Base-by-base conservation (phyloP, 2,329 filamentous ascomycete genomes). In the Cercospora brassicicola region DNA sequence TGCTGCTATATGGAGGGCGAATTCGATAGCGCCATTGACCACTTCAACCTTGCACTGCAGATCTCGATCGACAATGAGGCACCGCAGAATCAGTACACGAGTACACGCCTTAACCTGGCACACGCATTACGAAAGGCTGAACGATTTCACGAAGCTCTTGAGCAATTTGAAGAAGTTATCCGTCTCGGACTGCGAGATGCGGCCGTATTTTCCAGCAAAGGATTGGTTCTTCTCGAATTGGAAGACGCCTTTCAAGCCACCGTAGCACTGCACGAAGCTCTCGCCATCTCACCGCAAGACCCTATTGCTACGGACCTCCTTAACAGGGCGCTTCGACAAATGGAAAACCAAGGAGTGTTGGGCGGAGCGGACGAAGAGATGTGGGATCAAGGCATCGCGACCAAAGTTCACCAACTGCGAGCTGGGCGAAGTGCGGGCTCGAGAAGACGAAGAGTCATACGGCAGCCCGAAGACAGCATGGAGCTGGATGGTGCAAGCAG, bases 1-100 rank as follows among this genome's bases (percentile, higher is more conserved):
- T 93, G 97, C n/a, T 90, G 93, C 72, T 99, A 97, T 77, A 93
- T 98, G 78, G 93, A 97, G 78, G 89, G 92, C 73, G 87, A 91
- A 61, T 87, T 93, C 6, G 85, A 88, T 67, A 89, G 91, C 26
- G 93, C 95, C 0, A 88, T 92, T 9, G 85, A 88, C 31, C 87
- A 94, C 70, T 98, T 99, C 79, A 85, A 85, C 7, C 87, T 89
- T 69, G 92, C 95, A 0, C 86, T 99, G 18, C 83, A 86, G 59
- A 88, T 97, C 63, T 91, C 93, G 2, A 86, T 89, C 3, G 90
- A 94, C 42, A 93, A 96, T 69, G 90, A 93, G 4, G 73, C 75
- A 4, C 91, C 92, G 65, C 88, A 92, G 0, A 87, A 88, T 59
- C 91, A 94, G 1, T 96, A 92, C 89, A 83, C 97, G 2, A 88